Percentiles rank a stretch among this genome's conserved stretches.
phyloP scores from a whole-genome alignment of 2,329 filamentous ascomycete genomes.

The Verticillium albo-atrum region DNA sequence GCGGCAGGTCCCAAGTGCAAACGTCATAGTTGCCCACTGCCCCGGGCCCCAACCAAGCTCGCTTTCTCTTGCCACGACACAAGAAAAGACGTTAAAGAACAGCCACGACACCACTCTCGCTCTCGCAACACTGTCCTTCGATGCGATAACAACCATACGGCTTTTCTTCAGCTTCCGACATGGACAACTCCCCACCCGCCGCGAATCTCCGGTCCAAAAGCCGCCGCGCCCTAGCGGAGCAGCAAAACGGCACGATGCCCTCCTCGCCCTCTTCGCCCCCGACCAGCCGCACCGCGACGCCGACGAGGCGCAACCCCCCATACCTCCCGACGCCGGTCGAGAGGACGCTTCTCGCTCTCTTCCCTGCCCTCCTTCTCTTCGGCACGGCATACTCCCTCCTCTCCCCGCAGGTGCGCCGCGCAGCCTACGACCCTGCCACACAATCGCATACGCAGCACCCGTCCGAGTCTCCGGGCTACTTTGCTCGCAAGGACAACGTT shows the following conservation, averaged over 20 bases:
- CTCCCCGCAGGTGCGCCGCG: slow-evolving; percentile 64
- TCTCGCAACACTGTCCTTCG: neutral
- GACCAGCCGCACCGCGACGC: slow-evolving; percentile 1
- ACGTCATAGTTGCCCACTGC: neutral
- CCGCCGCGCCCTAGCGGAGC: slow-evolving; percentile 12
- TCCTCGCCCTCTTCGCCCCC: slow-evolving; percentile 4
- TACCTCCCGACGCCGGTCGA: slow-evolving; percentile 69
- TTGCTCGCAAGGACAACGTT: slow-evolving; percentile 87
- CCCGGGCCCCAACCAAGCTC: neutral
- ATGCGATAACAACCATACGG: neutral
- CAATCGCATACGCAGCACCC: slow-evolving; percentile 59
- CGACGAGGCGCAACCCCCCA: slow-evolving; percentile 42
- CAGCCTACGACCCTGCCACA: slow-evolving; percentile 55
- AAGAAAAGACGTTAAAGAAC: neutral
- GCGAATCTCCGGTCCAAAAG: slow-evolving; percentile 11
- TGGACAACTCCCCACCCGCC: slow-evolving; percentile 11
- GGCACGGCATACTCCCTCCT: slow-evolving; percentile 77
- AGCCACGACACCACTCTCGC: neutral
- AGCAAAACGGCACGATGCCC: slow-evolving; percentile 7
- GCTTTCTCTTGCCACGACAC: neutral
- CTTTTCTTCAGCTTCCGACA: neutral
- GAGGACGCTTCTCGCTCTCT: slow-evolving; percentile 59
- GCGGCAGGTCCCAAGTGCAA: neutral
- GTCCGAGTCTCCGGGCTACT: slow-evolving; percentile 71
- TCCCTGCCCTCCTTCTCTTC: slow-evolving; percentile 73